Evolutionary conservation across 345 rosid species (phyloP).

Genomic region (Linum usitatissimum): DNA sequence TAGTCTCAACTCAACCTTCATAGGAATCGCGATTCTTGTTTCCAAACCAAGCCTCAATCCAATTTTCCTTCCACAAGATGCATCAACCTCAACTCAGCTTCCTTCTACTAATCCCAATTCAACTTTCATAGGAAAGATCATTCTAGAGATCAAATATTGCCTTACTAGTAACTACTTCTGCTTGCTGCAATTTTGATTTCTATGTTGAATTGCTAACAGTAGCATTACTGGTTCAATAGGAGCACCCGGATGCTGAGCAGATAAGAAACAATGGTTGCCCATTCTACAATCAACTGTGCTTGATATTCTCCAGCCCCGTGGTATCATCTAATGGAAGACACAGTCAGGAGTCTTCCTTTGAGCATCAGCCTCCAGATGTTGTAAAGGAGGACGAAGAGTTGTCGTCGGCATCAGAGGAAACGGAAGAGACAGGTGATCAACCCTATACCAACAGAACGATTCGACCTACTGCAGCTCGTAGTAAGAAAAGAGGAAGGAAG

Average conservation of each 20-base stretch:
- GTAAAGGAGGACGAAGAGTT: not conserved
- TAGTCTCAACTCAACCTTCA: too few species aligned
- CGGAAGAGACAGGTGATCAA: slow-evolving; percentile 18
- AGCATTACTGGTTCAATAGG: slow-evolving; percentile 17
- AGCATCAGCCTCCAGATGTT: not conserved
- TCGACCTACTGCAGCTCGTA: slow-evolving; percentile 5
- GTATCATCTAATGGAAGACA: slow-evolving; percentile 20
- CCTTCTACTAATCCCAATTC: too few species aligned
- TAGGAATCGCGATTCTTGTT: too few species aligned
- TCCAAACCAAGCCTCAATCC: too few species aligned
- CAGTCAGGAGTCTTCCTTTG: slow-evolving; percentile 19
- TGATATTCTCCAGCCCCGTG: slow-evolving; percentile 30
- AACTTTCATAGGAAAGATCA: too few species aligned
- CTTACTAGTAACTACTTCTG: not conserved
- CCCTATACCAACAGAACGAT: slow-evolving; percentile 9
- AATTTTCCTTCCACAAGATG: too few species aligned
- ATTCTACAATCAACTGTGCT: slow-evolving; percentile 35
- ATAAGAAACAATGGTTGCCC: slow-evolving; percentile 37
- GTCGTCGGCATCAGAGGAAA: slow-evolving; percentile 23
- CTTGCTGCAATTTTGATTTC: not conserved
- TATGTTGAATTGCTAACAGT: too few species aligned
- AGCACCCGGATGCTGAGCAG: slow-evolving; percentile 41
- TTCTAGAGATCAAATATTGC: too few species aligned
- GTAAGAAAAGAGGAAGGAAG: slow-evolving; percentile 37
- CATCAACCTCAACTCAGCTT: too few species aligned